phyloP scores from a whole-genome alignment of 495 filamentous ascomycete genomes.

The Penicillium argentinense region DNA sequence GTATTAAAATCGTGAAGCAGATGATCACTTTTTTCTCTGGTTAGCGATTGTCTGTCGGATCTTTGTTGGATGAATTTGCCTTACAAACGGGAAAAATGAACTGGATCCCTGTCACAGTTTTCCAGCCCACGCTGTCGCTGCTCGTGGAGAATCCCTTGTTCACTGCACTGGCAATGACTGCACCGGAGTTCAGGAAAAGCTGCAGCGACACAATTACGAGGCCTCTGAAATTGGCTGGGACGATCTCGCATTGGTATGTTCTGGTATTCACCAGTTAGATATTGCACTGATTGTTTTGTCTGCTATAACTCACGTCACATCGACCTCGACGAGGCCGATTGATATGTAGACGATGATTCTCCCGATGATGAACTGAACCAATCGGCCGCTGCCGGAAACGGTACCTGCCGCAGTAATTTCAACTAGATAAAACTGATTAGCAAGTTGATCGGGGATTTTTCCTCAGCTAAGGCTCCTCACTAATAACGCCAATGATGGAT shows the following conservation, averaged over 20 bases:
- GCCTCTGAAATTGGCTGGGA: constrained; percentile 10
- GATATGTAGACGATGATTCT: constrained; percentile 9
- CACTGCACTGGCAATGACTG: background rate
- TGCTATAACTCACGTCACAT: constrained; percentile 1
- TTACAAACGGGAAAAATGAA: background rate
- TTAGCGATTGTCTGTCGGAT: too few species aligned
- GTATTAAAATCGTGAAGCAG: constrained; percentile 4
- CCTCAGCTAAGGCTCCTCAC: too few species aligned
- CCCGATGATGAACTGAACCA: constrained; percentile 5
- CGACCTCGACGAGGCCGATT: constrained; percentile 6
- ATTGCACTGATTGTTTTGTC: too few species aligned
- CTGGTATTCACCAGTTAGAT: too few species aligned
- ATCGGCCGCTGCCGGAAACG: too few species aligned
- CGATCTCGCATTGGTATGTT: constrained; percentile 17
- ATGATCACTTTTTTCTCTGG: constrained; percentile 8
- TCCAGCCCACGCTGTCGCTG: background rate
- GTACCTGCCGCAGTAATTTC: background rate
- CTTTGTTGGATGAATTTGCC: too few species aligned
- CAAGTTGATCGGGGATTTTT: too few species aligned
- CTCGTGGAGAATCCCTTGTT: background rate
- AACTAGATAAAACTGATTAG: too few species aligned
- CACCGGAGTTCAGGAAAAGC: constrained; percentile 1
- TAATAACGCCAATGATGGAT: constrained; percentile 1
- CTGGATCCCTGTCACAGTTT: background rate
- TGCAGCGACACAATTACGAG: constrained; percentile 9